A percentile compares a stretch with the other conserved stretches of the same genome.
phyloP scores from a whole-genome alignment of 768 basidiomycete species.

The button mushroom (Agaricus bisporus) region DNA sequence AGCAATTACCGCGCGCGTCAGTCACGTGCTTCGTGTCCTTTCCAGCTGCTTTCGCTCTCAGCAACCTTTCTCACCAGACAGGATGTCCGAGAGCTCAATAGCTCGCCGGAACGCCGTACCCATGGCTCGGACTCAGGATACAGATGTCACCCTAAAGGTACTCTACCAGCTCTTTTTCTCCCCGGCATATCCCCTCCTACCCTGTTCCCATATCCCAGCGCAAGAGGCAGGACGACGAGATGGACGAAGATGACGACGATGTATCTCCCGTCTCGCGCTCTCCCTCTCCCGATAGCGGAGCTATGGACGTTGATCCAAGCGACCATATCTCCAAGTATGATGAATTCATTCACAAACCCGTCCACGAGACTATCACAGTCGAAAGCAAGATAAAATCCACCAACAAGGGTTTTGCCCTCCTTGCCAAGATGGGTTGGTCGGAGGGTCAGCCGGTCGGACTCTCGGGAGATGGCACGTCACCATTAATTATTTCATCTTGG shows the following conservation, averaged over 20 bases:
- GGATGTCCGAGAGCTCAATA: slow-evolving; percentile 60
- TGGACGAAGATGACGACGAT: slow-evolving; percentile 60
- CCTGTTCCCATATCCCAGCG: slow-evolving; percentile 55
- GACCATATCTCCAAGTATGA: slow-evolving; percentile 52
- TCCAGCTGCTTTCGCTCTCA: too few species aligned
- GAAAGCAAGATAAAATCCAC: slow-evolving; percentile 74
- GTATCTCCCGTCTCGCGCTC: slow-evolving; percentile 70
- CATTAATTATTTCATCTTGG: background rate
- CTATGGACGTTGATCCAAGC: slow-evolving; percentile 44
- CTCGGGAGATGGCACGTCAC: slow-evolving; percentile 60
- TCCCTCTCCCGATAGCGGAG: slow-evolving; percentile 56
- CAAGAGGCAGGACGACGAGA: slow-evolving; percentile 46
- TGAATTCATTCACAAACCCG: slow-evolving; percentile 45
- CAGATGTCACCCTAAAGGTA: slow-evolving; percentile 52
- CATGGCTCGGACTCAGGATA: slow-evolving; percentile 25
- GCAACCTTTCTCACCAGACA: background rate
- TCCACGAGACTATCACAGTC: slow-evolving; percentile 68
- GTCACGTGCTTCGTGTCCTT: slow-evolving; percentile 19
- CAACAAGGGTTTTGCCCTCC: slow-evolving; percentile 78
- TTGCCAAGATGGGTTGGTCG: slow-evolving; percentile 77
- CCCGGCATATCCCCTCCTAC: slow-evolving; percentile 42
- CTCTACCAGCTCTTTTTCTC: slow-evolving; percentile 43
- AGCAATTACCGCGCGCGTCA: slow-evolving; percentile 16
- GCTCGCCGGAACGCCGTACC: slow-evolving; percentile 74
- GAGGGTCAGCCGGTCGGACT: slow-evolving; percentile 75